phyloP scores from a whole-genome alignment of 2,329 filamentous ascomycete genomes.

The Gnomoniopsis sp. region DNA sequence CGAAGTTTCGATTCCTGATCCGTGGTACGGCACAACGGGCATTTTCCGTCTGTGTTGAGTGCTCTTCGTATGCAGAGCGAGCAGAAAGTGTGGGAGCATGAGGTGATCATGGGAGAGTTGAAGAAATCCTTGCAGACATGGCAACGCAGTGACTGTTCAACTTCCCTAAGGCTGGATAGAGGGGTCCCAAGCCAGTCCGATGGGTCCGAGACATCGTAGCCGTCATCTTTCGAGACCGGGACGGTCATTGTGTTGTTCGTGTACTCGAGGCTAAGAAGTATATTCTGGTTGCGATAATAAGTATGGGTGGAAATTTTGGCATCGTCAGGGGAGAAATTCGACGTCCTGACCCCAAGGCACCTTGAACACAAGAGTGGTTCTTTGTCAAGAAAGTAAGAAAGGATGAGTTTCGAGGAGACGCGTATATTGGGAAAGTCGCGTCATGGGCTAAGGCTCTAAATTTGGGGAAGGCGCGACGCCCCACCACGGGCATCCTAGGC shows the following conservation, averaged over 20 bases:
- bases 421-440: slow-evolving; percentile 6
- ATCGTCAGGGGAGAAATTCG: too few relatives aligned
- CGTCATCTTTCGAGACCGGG: slow-evolving; percentile 14
- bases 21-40: slow-evolving; percentile 73
- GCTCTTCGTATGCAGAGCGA: slow-evolving; percentile 90
- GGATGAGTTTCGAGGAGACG: not conserved
- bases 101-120: slow-evolving; percentile 89
- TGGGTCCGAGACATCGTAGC: slow-evolving; percentile 41
- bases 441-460: not conserved
- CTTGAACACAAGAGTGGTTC: not conserved
- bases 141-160: slow-evolving; percentile 86
- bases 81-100: slow-evolving; percentile 94
- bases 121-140: slow-evolving; percentile 99
- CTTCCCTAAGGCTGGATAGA: slow-evolving; percentile 59
- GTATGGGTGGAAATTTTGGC: not conserved
- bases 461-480: not conserved
- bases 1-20: slow-evolving; percentile 84
- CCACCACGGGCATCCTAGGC: slow-evolving; percentile 2
- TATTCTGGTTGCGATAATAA: not conserved
- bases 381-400: not conserved
- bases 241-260: slow-evolving; percentile 10
- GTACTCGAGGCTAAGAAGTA: not conserved
- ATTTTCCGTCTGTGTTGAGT: slow-evolving; percentile 78
- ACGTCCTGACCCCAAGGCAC: not conserved
- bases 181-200: slow-evolving; percentile 79